Conservation (phyloP, 176 grass and related monocot genomes). For the Aegilops longissima region DNA sequence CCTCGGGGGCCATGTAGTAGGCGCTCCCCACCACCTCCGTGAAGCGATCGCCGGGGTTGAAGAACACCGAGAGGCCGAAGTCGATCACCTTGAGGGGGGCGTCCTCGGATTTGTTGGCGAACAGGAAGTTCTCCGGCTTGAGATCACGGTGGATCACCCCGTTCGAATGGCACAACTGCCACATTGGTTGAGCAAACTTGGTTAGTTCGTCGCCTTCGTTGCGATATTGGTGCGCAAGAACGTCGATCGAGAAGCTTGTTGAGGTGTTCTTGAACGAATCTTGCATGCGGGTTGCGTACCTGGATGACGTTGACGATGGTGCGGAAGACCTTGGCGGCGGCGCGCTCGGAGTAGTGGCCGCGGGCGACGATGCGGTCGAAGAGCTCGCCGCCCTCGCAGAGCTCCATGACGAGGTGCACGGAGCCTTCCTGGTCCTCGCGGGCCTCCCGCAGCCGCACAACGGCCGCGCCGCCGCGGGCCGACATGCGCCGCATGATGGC, state of each 20-base stretch:
- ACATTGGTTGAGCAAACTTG: not conserved
- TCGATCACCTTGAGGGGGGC: constrained; percentile 84
- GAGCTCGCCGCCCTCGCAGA: constrained; percentile 87
- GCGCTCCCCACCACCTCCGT: constrained; percentile 85
- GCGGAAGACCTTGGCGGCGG: constrained; percentile 57
- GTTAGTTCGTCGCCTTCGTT: not conserved
- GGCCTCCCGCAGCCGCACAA: constrained; percentile 49
- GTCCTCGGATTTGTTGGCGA: constrained; percentile 61
- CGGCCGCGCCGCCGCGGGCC: constrained; percentile 19
- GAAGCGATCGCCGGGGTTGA: constrained; percentile 68
- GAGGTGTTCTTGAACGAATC: too few relatives aligned
- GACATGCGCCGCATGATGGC: constrained; percentile 60
- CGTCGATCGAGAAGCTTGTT: too few relatives aligned
- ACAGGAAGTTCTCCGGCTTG: constrained; percentile 92
- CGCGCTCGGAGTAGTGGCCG: constrained; percentile 80
- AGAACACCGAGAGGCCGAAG: constrained; percentile 93
- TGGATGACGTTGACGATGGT: constrained; percentile 78
- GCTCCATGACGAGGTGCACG: constrained; percentile 92
- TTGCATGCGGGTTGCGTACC: not conserved
- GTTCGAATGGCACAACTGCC: constrained; percentile 60
- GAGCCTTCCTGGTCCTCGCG: constrained; percentile 55
- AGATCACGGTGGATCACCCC: constrained; percentile 85
- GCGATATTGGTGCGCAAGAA: too few relatives aligned
- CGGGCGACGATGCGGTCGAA: constrained; percentile 80
- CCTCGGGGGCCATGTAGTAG: constrained; percentile 91